Percentiles rank a stretch among this genome's conserved stretches.
Evolutionary conservation across 2,329 filamentous ascomycete genomes (phyloP).

Genomic region (Fusarium buxicola): DNA sequence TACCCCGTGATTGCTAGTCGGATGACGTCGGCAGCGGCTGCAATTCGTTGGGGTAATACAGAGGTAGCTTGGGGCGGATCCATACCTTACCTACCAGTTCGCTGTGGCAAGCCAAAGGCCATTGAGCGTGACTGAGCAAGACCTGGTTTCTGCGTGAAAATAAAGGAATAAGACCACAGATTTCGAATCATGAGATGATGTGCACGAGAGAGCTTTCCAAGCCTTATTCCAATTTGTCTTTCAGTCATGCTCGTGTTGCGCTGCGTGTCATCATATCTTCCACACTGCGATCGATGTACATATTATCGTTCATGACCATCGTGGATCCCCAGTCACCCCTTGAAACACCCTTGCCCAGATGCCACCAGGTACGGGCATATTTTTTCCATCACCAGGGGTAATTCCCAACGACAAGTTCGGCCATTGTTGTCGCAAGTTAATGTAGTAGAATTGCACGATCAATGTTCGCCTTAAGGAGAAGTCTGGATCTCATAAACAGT

Average conservation of each 20-base stretch:
- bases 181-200: slow-evolving; percentile 7
- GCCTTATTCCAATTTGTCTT: slow-evolving; percentile 8
- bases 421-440: slow-evolving; percentile 23
- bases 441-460: slow-evolving; percentile 50
- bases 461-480: slow-evolving; percentile 52
- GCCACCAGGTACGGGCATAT: slow-evolving; percentile 13
- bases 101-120: slow-evolving; percentile 26
- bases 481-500: slow-evolving; percentile 51
- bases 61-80: slow-evolving; percentile 12
- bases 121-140: slow-evolving; percentile 22
- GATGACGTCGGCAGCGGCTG: slow-evolving; percentile 45
- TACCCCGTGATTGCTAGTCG: slow-evolving; percentile 43
- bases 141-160: slow-evolving; percentile 29
- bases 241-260: background rate
- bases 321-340: slow-evolving; percentile 21
- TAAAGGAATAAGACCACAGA: slow-evolving; percentile 12
- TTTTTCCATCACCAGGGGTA: slow-evolving; percentile 25
- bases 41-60: slow-evolving; percentile 45
- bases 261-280: slow-evolving; percentile 20
- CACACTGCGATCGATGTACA: background rate
- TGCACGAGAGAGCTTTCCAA: background rate
- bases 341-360: slow-evolving; percentile 25
- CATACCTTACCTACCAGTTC: slow-evolving; percentile 22
- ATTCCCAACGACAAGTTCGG: slow-evolving; percentile 5
- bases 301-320: slow-evolving; percentile 20